Evolutionary conservation across 768 basidiomycete species (phyloP), one percentile per base, ranked within the genome.

Genomic region (Russula lepida): DNA sequence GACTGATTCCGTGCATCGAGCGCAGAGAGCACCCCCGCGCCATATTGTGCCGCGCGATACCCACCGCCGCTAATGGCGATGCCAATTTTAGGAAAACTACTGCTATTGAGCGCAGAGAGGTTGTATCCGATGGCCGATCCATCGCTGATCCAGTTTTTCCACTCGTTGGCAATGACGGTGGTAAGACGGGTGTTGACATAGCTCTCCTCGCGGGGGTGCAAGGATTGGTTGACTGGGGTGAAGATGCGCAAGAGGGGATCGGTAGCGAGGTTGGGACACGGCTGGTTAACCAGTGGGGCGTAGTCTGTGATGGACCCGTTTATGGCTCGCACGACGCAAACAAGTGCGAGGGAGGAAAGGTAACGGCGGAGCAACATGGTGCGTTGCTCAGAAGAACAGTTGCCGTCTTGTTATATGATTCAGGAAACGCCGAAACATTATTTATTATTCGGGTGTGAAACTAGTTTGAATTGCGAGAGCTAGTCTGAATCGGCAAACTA

Each of bases 11-110:
- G 74, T 27, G 79, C 79, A 72, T 90, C 86, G 49, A 88, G 70
- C 1, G 76, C 84, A 15, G 74, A 77, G 21, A 86, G 67, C 54
- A 81, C 78, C 9, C 77, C 85, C 0, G 84, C 88, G 23, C 81
- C 85, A 59, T 79, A 86, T 61, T 82, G 80, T 0, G 86, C 85
- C 0, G 87, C 81, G 41, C 89, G 77, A 43, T 84, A 78, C 0
- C 88, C 88, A 15, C 85, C 85, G 2, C 89, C 89, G 25, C 84
- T 84, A 11, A 88, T 73, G 1, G 87, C 87, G 53, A 88, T 74
- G 2, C 80, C 86, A 27, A 88, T 72, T 55, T 74, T 78, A 9
- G 84, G 81, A 58, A 80, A 76, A 27, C 71, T 69, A 2, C 65
- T 71, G 44, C 66, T 71, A 43, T 70, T 66, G n/a, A 83, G 79